Evolutionary conservation across 768 basidiomycete species (phyloP).

Genomic region (Suillus plorans): DNA sequence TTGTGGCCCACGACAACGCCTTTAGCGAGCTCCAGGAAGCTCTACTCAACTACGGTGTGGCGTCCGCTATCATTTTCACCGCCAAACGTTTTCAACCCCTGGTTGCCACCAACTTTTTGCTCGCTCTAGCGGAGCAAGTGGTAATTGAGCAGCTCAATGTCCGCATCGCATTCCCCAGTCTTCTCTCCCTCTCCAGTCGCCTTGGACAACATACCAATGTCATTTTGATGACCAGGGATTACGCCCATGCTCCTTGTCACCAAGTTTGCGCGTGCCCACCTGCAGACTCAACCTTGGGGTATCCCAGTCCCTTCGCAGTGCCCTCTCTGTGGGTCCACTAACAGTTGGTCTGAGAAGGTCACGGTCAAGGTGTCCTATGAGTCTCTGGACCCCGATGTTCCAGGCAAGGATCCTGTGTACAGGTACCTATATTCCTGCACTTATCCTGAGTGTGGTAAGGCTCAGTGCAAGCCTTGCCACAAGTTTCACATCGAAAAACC

Average conservation of each 20-base stretch:
- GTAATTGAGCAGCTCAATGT: no score
- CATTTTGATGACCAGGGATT: neutral
- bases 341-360: neutral
- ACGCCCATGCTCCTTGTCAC: neutral
- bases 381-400: neutral
- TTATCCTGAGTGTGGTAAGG: no score
- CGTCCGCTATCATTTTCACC: no score
- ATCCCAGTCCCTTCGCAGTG: neutral
- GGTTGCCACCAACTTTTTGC: no score
- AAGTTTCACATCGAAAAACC: no score
- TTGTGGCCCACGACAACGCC: no score
- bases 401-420: neutral
- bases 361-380: neutral
- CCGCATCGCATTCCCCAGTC: neutral
- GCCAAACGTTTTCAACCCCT: no score
- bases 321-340: neutral
- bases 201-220: neutral
- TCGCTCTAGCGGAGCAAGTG: no score
- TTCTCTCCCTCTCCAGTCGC: neutral
- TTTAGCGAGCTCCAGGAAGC: no score
- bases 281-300: neutral
- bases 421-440: neutral
- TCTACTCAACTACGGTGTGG: no score
- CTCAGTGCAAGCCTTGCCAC: no score
- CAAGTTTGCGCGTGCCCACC: neutral